Evolutionary conservation across 352 stramenopile species (phyloP).

Genomic region (Phytophthora ramorum): DNA sequence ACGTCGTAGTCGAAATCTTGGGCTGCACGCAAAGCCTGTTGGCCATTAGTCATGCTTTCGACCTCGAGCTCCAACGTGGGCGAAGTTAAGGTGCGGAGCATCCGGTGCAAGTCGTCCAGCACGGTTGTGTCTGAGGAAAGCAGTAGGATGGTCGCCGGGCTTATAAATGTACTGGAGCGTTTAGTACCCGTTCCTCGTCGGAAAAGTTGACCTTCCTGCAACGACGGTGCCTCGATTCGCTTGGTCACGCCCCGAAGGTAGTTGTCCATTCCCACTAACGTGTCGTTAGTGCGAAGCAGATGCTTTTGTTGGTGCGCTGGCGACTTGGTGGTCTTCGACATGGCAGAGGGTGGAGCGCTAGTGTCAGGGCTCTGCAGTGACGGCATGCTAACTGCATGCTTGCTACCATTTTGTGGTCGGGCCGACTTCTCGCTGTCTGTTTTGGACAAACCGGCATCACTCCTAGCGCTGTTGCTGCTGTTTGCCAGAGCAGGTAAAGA

Average conservation of each 20-base stretch:
- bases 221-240: slow-evolving; percentile 42
- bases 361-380: slow-evolving; percentile 22
- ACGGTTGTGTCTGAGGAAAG: slow-evolving; percentile 44
- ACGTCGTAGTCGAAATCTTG: slow-evolving; percentile 79
- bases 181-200: slow-evolving; percentile 10
- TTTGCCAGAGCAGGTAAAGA: slow-evolving; percentile 17
- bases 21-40: slow-evolving; percentile 56
- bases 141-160: slow-evolving; percentile 31
- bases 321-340: slow-evolving; percentile 8
- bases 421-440: neutral
- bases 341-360: neutral
- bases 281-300: slow-evolving; percentile 33
- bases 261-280: slow-evolving; percentile 56
- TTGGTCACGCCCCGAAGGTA: slow-evolving; percentile 70
- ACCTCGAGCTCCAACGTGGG: slow-evolving; percentile 40
- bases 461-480: slow-evolving; percentile 15
- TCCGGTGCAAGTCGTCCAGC: slow-evolving; percentile 47
- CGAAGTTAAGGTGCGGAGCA: slow-evolving; percentile 28
- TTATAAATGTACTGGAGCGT: neutral
- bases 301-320: slow-evolving; percentile 22
- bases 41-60: slow-evolving; percentile 66
- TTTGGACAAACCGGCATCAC: slow-evolving; percentile 7
- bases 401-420: slow-evolving; percentile 2
- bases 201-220: slow-evolving; percentile 59
- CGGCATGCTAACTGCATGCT: slow-evolving; percentile 25